A percentile compares a stretch with the other conserved stretches of the same genome.
These are phyloP conservation scores for Aspergillus ostianus DNA, from an alignment of 495 filamentous ascomycete genomes.

Conservation along the genomic window DNA sequence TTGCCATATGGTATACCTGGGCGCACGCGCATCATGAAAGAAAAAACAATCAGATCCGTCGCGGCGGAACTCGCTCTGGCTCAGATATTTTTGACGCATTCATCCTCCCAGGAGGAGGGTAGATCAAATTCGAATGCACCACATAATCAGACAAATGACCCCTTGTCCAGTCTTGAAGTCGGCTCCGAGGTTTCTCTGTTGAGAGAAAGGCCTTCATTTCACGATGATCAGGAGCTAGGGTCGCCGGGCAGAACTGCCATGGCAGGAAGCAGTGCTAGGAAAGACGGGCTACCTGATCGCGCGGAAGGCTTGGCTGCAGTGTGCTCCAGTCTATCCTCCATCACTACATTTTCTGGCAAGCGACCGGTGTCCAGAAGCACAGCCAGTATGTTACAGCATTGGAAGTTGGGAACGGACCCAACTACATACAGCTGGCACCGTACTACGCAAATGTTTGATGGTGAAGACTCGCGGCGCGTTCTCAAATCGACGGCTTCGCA, in stretches of 20 bases:
- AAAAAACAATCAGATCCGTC: conserved; percentile 39
- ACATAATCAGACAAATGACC: not conserved
- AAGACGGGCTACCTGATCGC: not conserved
- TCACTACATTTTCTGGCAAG: conserved; percentile 28
- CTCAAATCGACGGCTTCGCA: conserved; percentile 21
- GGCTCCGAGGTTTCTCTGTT: not conserved
- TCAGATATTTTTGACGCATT: conserved; percentile 23
- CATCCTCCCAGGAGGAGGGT: not conserved
- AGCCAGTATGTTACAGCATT: conserved; percentile 40
- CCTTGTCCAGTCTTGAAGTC: not conserved
- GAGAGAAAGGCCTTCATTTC: too few relatives aligned
- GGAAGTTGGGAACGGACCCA: conserved; percentile 40
- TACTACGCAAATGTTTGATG: conserved; percentile 22
- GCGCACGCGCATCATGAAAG: conserved; percentile 40
- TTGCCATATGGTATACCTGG: conserved; percentile 35
- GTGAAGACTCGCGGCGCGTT: conserved; percentile 22
- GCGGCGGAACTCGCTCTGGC: conserved; percentile 41
- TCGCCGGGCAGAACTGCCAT: not conserved
- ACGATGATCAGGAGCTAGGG: not conserved
- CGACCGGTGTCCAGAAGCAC: conserved; percentile 26
- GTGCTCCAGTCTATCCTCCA: conserved; percentile 30
- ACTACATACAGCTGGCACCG: conserved; percentile 39
- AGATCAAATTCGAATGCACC: not conserved
- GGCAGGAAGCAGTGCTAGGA: not conserved
- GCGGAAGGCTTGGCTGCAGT: conserved; percentile 8